These are phyloP conservation scores for Ascochyta koolunga DNA, from an alignment of 2,329 filamentous ascomycete species.

Conservation along the genomic window DNA sequence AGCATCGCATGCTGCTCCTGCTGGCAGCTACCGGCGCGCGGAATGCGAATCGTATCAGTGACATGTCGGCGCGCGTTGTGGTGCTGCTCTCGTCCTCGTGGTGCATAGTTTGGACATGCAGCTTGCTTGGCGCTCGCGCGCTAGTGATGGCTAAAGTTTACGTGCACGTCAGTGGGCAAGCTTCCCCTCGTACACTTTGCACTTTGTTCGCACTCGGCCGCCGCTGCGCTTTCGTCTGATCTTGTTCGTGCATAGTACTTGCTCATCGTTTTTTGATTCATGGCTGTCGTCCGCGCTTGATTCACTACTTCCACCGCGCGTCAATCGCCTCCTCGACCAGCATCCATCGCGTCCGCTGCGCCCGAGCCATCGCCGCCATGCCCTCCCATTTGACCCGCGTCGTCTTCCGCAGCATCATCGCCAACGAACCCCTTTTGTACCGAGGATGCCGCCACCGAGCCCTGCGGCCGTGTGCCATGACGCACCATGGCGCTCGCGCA, in stretches of 20 bases:
- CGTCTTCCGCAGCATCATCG: conserved; percentile 64
- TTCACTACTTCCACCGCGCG: conserved; percentile 1
- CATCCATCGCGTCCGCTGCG: conserved; percentile 6
- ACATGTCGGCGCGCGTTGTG: conserved; percentile 28
- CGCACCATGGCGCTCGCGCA: conserved; percentile 28
- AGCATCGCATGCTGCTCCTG: conserved; percentile 26
- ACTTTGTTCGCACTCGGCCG: too few species aligned
- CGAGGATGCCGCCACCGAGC: conserved; percentile 52
- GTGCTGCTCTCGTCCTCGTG: conserved; percentile 9
- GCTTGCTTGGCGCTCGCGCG: conserved; percentile 1
- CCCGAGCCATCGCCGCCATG: conserved; percentile 51
- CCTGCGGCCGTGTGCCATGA: conserved; percentile 28
- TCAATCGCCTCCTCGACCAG: conserved; percentile 17
- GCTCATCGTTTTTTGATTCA: conserved; percentile 14
- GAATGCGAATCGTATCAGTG: conserved; percentile 23
- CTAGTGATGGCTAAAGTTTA: conserved; percentile 5
- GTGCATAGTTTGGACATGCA: conserved; percentile 2
- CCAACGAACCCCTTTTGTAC: conserved; percentile 56
- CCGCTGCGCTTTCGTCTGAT: conserved; percentile 21
- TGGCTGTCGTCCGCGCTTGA: conserved; percentile 18
- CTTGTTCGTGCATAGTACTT: conserved; percentile 18
- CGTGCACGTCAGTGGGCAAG: conserved; percentile 12
- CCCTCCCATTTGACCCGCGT: conserved; percentile 65
- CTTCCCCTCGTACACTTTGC: conserved; percentile 15
- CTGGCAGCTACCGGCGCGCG: conserved; percentile 15